A percentile compares a stretch with the other conserved stretches of the same genome.
Conservation (phyloP, 2,329 filamentous ascomycete species). For the Graphilbum sp. region DNA sequence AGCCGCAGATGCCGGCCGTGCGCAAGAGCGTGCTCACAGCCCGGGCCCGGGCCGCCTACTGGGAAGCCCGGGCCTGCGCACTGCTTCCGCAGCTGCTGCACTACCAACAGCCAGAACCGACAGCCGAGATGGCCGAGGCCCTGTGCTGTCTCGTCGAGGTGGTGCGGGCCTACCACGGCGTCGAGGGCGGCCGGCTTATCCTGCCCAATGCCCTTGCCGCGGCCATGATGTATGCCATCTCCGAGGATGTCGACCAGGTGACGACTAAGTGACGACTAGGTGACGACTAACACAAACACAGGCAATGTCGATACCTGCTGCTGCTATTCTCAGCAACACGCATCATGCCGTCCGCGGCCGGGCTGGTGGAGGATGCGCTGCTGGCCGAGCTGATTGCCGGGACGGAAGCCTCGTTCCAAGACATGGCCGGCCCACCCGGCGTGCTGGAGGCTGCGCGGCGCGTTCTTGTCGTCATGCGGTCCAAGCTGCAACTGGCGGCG, state of each 20-base stretch:
- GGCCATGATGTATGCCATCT: too few relatives aligned
- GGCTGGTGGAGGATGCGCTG: neutral
- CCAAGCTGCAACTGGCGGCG: neutral
- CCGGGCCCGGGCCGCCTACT: conserved; percentile 5
- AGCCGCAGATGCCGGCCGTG: neutral
- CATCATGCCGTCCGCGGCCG: neutral
- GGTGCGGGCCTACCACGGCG: conserved; percentile 7
- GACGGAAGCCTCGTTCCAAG: conserved; percentile 2
- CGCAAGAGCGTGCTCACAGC: conserved; percentile 3
- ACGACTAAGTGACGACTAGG: too few relatives aligned
- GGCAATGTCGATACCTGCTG: conserved; percentile 10
- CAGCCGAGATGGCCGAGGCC: conserved; percentile 1
- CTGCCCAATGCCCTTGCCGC: conserved; percentile 8
- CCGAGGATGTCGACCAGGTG: too few relatives aligned
- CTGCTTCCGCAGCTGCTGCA: conserved; percentile 1
- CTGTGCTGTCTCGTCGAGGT: conserved; percentile 5
- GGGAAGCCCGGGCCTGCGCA: conserved; percentile 4
- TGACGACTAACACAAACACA: too few relatives aligned
- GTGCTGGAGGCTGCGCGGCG: conserved; percentile 5
- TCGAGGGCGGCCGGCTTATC: conserved; percentile 1
- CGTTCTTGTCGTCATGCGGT: conserved; percentile 1
- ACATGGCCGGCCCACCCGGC: conserved; percentile 1
- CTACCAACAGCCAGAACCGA: neutral
- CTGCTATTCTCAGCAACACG: conserved; percentile 7
- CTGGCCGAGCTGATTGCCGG: conserved; percentile 4